Evolutionary conservation across 495 filamentous ascomycete genomes (phyloP), one percentile per base, ranked within the genome.

Genomic region (Talaromyces proteolyticus): DNA sequence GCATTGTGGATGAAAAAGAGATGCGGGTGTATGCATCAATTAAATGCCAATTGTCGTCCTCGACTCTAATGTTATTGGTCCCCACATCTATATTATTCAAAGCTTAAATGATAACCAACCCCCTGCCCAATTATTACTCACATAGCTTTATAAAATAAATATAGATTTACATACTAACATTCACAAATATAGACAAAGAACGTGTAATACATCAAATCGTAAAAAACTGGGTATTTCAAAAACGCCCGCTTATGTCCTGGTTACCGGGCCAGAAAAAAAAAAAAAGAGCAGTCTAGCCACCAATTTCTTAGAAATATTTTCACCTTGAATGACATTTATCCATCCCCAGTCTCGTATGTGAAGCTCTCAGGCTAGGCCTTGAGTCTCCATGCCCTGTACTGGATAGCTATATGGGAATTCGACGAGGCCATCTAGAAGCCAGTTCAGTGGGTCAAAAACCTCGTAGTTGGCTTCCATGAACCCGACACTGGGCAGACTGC

Each of bases 401-500:
- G 62, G 61, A 6, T 68, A 67, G 37, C 65, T 65, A 49, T 87
- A 89, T 47, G 88, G 88, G 58, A 93, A 82, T 62, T 92, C 88
- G 49, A 90, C 76, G 45, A 91, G 68, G 18, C 87, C 86, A 59
- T 96, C 90, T 42, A 96, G 73, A 72, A 91, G 85, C 90, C 91
- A 95, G 63, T 89, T 87, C 58, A 95, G 69, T 1, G 90, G 87
- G 69, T 96, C 91, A 61, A 90, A 94, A 39, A 91, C 84, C 57
- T 91, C 88, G 64, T 88, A 89, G 49, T 80, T 84, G 21, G 79
- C 70, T 58, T 82, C 78, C 55, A 82, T 74, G 63, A 85, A 80
- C 49, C 77, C 76, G 62, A 25, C 70, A 52, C 67, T 75, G 53
- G 61, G 69, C 42, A 69, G 67, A 55, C 60, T 68, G 57, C 53